A percentile compares a stretch with the other conserved stretches of the same genome.
Evolutionary conservation across 331 rosid genomes (phyloP).

Genomic region (Stylosanthes scabra): DNA sequence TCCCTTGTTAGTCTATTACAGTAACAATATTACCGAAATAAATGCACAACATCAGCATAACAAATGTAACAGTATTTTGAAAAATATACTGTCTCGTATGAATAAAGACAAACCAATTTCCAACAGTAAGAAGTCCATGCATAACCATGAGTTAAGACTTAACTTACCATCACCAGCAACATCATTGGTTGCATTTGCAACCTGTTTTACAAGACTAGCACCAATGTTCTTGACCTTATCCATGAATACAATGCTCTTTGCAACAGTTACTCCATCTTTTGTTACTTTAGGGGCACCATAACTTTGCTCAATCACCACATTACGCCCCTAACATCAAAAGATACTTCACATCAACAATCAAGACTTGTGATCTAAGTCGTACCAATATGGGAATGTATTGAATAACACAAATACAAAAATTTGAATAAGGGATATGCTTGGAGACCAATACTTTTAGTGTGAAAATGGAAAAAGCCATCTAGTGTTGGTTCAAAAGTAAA

Average conservation of each 20-base stretch:
- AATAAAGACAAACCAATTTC: conserved; percentile 10
- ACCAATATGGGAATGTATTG: no score
- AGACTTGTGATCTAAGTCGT: no score
- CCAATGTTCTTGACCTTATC: conserved; percentile 90
- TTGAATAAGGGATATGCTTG: no score
- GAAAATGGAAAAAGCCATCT: no score
- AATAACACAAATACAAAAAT: no score
- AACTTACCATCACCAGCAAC: conserved; percentile 91
- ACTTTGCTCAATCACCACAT: conserved; percentile 96
- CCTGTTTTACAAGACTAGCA: conserved; percentile 98
- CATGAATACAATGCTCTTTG: conserved; percentile 91
- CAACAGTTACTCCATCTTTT: conserved; percentile 97
- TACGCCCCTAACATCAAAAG: conserved; percentile 73
- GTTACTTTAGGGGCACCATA: conserved; percentile 97
- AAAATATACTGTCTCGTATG: no score
- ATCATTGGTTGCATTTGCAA: conserved; percentile 93
- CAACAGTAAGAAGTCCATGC: neutral
- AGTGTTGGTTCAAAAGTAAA: no score
- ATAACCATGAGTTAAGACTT: neutral
- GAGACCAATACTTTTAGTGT: no score
- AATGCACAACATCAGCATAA: neutral
- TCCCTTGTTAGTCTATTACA: conserved; percentile 1
- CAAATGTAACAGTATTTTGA: no score
- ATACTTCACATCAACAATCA: conserved; percentile 10
- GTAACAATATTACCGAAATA: neutral